phyloP scores from a whole-genome alignment of 2,329 filamentous ascomycete species.

The Colletotrichum liriopes region DNA sequence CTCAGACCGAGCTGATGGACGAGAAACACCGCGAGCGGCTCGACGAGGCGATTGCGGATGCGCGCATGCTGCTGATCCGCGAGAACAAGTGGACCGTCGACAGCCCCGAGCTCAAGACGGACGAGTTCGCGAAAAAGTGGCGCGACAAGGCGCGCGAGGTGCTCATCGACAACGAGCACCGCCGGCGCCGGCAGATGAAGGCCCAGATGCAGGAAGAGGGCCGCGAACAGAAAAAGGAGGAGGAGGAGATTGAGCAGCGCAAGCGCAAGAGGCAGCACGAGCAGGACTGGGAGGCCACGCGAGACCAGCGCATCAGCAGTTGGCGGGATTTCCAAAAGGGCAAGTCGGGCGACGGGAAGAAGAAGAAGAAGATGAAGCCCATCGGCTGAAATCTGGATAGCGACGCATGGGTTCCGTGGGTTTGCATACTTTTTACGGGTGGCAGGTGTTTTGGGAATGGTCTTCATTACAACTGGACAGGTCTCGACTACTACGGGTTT shows the following conservation, averaged over 20 bases:
- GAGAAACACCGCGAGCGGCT: constrained; percentile 90
- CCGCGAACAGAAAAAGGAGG: constrained; percentile 86
- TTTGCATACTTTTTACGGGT: constrained; percentile 13
- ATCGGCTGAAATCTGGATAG: constrained; percentile 62
- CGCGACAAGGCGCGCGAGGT: constrained; percentile 91
- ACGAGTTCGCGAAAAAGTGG: constrained; percentile 89
- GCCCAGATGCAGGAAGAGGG: constrained; percentile 98
- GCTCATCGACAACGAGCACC: constrained; percentile 91
- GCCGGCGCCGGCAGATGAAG: constrained; percentile 87
- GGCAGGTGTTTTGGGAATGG: constrained; percentile 2
- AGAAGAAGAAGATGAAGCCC: constrained; percentile 77
- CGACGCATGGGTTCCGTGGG: background rate
- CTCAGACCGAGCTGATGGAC: constrained; percentile 91
- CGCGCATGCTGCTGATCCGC: constrained; percentile 93
- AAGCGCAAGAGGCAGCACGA: constrained; percentile 94
- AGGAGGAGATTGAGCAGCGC: constrained; percentile 85
- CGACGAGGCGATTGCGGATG: constrained; percentile 96
- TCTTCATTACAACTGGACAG: constrained; percentile 33
- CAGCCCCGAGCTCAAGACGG: constrained; percentile 87
- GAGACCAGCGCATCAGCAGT: constrained; percentile 91
- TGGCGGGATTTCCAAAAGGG: constrained; percentile 94
- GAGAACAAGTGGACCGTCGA: constrained; percentile 95
- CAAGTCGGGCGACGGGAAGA: constrained; percentile 64
- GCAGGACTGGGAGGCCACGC: constrained; percentile 93
- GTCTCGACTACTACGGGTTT: constrained; percentile 30